Evolutionary conservation across 2,329 filamentous ascomycete genomes (phyloP), one percentile per base, ranked within the genome.

Genomic region (Sarocladium kiliense): DNA sequence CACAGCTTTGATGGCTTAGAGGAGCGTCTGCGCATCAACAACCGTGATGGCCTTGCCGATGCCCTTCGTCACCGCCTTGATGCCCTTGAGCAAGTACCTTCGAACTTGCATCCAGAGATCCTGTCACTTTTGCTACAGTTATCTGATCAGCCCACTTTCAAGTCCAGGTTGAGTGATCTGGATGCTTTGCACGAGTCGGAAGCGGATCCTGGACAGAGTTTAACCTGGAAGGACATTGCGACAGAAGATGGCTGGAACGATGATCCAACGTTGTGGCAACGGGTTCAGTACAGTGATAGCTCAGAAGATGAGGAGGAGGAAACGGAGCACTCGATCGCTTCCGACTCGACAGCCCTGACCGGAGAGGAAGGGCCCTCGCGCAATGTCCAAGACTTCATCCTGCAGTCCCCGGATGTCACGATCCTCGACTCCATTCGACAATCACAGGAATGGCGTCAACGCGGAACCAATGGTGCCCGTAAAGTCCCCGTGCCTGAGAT

Each of bases 1-100:
- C 78, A 79, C 36, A 79, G 78, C 34, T 75, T 93, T 2, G 76
- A 83, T 50, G 89, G 89, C 1, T 76, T 97, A 2, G 86, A 92
- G 61, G 94, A 97, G 72, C 91, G 93, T 62, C 94, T 97, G 63
- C 81, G 85, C 30, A 79, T 97, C 54, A 79, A 90, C 49, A 86
- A 88, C 64, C 84, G 89, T 58, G 92, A 97, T 63, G 84, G 83
- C 37, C 74, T 97, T 25, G 90, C 91, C 12, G 85, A 92, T 56
- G 84, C 87, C 57, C 71, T 97, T 39, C 73, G 77, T 6, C 66
- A 74, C 53, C 58, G 88, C 14, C 51, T 57, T 19, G 42, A 57
- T n/a, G 30, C 23, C 23, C 54, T 59, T 3, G 32, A 56, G 14
- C 53, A 30, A 26, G n/a, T 37, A 6, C 51, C 78, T 10, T 65